These are phyloP conservation scores for Chaetomium cochliodes DNA, from an alignment of 495 filamentous ascomycete species.

Conservation along the genomic window DNA sequence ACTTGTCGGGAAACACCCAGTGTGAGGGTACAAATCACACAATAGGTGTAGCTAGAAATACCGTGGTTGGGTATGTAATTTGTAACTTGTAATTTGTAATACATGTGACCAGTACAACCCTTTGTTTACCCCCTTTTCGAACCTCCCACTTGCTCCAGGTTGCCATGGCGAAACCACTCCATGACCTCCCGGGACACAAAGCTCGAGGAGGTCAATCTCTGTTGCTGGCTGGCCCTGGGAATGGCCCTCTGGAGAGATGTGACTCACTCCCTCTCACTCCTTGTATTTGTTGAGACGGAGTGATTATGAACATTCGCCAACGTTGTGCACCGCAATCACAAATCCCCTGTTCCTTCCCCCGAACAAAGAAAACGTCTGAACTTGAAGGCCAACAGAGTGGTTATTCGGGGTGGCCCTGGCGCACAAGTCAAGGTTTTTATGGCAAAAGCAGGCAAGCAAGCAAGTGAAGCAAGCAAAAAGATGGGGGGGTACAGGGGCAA, in stretches of 20 bases:
- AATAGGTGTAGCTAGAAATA: background rate
- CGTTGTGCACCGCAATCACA: background rate
- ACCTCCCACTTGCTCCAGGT: background rate
- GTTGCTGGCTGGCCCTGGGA: background rate
- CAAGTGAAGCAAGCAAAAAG: background rate
- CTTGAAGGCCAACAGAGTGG: too few species aligned
- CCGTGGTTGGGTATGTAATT: background rate
- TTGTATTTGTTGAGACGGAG: background rate
- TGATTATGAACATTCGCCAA: background rate
- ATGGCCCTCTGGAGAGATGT: background rate
- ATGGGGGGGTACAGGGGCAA: background rate
- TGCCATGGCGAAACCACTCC: too few species aligned
- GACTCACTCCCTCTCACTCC: background rate
- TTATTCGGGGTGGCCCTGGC: background rate
- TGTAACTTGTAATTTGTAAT: too few species aligned
- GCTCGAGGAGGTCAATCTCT: background rate
- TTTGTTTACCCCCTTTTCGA: background rate
- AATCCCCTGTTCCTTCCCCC: background rate
- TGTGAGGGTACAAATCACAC: too few species aligned
- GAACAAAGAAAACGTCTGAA: slow-evolving; percentile 4
- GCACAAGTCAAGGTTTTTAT: background rate
- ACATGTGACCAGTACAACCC: background rate
- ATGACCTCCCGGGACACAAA: too few species aligned
- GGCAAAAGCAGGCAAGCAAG: background rate
- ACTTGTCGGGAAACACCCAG: too few species aligned